These are phyloP conservation scores for Kuraishia piskuri DNA, from an alignment of 805 yeast genomes.

Conservation along the genomic window DNA sequence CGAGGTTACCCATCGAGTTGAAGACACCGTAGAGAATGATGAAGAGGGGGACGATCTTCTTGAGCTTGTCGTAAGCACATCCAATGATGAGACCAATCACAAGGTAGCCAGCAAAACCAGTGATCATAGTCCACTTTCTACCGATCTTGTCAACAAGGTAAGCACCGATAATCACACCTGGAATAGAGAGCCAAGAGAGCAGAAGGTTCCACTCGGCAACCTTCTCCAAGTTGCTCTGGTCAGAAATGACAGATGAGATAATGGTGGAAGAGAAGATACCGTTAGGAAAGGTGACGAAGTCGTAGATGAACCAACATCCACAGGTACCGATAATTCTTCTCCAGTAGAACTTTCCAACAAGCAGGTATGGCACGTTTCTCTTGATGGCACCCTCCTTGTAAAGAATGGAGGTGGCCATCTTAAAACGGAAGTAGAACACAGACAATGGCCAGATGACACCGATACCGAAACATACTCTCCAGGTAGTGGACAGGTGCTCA, in stretches of 20 bases:
- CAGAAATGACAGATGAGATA: slow-evolving; percentile 41
- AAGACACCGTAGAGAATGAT: slow-evolving; percentile 67
- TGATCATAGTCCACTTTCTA: slow-evolving; percentile 60
- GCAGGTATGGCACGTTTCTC: slow-evolving; percentile 45
- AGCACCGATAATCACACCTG: slow-evolving; percentile 71
- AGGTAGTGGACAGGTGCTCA: slow-evolving; percentile 38
- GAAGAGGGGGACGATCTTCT: slow-evolving; percentile 52
- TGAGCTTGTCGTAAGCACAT: slow-evolving; percentile 47
- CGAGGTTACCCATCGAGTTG: slow-evolving; percentile 63
- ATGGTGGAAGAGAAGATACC: slow-evolving; percentile 62
- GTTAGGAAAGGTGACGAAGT: slow-evolving; percentile 74
- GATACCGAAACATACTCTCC: slow-evolving; percentile 64
- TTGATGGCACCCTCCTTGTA: slow-evolving; percentile 59
- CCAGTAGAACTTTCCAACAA: slow-evolving; percentile 64
- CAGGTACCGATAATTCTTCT: slow-evolving; percentile 58
- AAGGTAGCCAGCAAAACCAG: slow-evolving; percentile 65
- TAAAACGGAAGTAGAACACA: slow-evolving; percentile 64
- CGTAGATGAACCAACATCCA: slow-evolving; percentile 74
- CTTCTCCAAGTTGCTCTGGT: slow-evolving; percentile 33
- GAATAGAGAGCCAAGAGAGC: slow-evolving; percentile 56
- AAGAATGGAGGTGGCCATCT: slow-evolving; percentile 57
- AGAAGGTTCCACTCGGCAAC: slow-evolving; percentile 71
- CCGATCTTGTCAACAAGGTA: slow-evolving; percentile 55
- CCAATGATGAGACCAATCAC: slow-evolving; percentile 68
- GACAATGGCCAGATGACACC: slow-evolving; percentile 64